Conservation (phyloP, 352 stramenopile species). For the Globisporangium barbulae region DNA sequence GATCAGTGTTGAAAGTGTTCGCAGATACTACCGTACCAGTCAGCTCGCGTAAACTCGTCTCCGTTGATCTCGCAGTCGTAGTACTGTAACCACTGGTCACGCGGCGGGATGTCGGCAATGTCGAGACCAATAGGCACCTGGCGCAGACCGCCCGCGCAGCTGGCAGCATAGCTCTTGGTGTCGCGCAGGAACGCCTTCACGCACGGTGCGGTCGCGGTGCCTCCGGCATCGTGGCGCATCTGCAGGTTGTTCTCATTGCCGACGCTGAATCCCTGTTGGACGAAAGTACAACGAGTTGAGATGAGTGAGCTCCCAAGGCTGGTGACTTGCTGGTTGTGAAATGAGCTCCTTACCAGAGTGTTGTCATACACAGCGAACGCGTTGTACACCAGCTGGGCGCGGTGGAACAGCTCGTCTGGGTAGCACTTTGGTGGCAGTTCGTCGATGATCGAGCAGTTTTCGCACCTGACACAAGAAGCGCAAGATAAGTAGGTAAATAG, state of each 20-base stretch:
- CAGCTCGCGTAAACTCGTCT: constrained; percentile 43
- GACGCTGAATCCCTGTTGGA: constrained; percentile 43
- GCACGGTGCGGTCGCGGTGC: constrained; percentile 51
- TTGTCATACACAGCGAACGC: constrained; percentile 76
- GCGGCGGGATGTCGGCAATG: constrained; percentile 62
- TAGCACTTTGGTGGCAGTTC: constrained; percentile 45
- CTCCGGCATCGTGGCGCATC: constrained; percentile 30
- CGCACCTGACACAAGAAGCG: constrained; percentile 30
- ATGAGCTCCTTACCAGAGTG: constrained; percentile 22
- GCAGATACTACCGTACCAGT: constrained; percentile 23
- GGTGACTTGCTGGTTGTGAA: too few species aligned
- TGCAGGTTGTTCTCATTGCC: constrained; percentile 72
- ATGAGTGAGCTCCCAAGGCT: background rate
- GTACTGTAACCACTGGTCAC: constrained; percentile 64
- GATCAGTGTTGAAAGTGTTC: background rate
- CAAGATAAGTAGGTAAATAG: background rate
- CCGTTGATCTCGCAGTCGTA: constrained; percentile 60
- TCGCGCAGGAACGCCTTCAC: constrained; percentile 74
- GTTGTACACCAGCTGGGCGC: constrained; percentile 67
- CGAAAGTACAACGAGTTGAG: background rate
- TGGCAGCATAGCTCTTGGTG: constrained; percentile 40
- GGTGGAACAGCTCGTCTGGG: constrained; percentile 43
- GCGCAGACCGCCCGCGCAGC: constrained; percentile 38
- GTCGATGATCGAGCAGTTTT: constrained; percentile 50
- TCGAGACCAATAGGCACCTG: constrained; percentile 71